Evolutionary conservation across 2,329 filamentous ascomycete species (phyloP), one percentile per base, ranked within the genome.

Genomic region (Tolypocladium inflatum): DNA sequence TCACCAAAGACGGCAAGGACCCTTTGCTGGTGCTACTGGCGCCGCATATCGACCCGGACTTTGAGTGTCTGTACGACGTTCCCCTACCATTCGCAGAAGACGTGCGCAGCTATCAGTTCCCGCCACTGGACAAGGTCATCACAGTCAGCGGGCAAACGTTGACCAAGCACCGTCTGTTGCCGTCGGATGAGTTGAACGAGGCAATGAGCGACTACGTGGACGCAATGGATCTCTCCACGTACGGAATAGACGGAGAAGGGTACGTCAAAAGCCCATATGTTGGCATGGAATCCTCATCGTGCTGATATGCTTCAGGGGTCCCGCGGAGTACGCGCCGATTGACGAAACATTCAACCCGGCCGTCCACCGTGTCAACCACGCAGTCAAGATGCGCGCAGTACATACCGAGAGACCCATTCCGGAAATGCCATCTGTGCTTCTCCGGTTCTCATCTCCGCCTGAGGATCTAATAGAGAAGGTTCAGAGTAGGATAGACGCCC

Each of bases 41-140:
- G 6, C 94, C 94, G 3, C 82, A 84, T 23, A 85, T 96, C 59
- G 90, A 95, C 61, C 78, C 81, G 2, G 86, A 90, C 33, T 84
- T 90, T 63, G 92, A 97, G 70, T 93, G 90, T 65, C 79, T 99
- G 2, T 86, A 96, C 62, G 94, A 99, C 68, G 82, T 95, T 1
- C 91, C 94, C 41, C 78, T 97, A 7, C 94, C 94, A 0, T 99
- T 97, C 67, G 87, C 91, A 2, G 94, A 99, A 75, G 94, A 99
- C 68, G 80, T 97, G 54, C 84, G 94, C 41, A 81, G 81, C n/a
- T 97, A 97, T 70, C 88, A 86, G 59, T 99, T 99, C 64, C 91
- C 94, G 7, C 90, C 93, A 0, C 76, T 99, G 13, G 92, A 96
- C 69, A 88, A 84, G 61, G 88, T 97, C 35, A 76, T 96, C 60